Conservation (phyloP, 2,329 filamentous ascomycete species). For the Botrytis pseudocinerea region DNA sequence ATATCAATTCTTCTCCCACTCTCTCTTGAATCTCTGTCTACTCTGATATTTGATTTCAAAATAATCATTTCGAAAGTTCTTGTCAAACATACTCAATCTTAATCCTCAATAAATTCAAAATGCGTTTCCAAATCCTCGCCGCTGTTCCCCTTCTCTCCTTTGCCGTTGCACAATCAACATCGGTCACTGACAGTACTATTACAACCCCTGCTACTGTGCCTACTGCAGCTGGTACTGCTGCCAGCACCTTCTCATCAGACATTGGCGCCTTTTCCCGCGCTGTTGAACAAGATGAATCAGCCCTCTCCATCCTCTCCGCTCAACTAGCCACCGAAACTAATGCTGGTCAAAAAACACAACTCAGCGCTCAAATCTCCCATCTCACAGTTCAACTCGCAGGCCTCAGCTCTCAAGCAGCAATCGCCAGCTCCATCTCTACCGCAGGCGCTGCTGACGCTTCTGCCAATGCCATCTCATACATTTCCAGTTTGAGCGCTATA, state of each 20-base stretch:
- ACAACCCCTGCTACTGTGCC: not conserved
- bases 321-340: conserved; percentile 11
- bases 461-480: not conserved
- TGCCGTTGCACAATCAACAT: conserved; percentile 9
- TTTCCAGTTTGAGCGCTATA: conserved; percentile 14
- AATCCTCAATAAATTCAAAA: conserved; percentile 1
- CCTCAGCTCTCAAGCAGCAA: conserved; percentile 3
- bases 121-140: conserved; percentile 23
- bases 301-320: conserved; percentile 2
- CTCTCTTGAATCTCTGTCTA: not conserved
- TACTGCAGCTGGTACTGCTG: not conserved
- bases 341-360: not conserved
- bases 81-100: not conserved
- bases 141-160: conserved; percentile 10
- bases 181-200: not conserved
- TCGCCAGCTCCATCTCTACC: not conserved
- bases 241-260: not conserved
- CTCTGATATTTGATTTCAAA: not conserved
- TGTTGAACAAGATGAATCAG: not conserved
- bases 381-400: conserved; percentile 7
- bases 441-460: not conserved
- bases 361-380: conserved; percentile 11
- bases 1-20: not conserved
- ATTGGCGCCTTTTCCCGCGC: conserved; percentile 10
- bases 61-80: not conserved